Conservation (phyloP, 805 yeast genomes). For the Cyberlindnera subsufficiens region DNA sequence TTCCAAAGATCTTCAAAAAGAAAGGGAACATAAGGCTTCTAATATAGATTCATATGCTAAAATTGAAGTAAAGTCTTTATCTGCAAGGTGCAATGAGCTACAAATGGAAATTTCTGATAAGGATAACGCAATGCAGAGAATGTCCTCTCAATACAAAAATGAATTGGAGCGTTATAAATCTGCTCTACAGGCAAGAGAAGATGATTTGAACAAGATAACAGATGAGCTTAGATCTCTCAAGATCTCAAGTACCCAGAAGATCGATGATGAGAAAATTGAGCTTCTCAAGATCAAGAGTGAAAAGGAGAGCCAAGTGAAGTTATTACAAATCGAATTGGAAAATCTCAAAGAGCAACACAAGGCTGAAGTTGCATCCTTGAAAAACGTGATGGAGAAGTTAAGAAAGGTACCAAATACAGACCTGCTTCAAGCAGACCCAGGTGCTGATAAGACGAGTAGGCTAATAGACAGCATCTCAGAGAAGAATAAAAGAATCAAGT, state of each 20-base stretch:
- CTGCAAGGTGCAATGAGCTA: constrained; percentile 29
- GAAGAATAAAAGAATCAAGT: constrained; percentile 20
- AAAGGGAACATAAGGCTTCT: constrained; percentile 18
- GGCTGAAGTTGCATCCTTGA: constrained; percentile 29
- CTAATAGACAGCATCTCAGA: constrained; percentile 22
- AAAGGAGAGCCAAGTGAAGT: constrained; percentile 33
- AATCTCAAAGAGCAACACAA: constrained; percentile 30
- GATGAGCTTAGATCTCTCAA: constrained; percentile 29
- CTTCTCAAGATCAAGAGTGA: constrained; percentile 30
- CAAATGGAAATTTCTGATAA: constrained; percentile 23
- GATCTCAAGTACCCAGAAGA: constrained; percentile 23
- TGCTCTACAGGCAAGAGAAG: constrained; percentile 30
- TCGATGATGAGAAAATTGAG: constrained; percentile 32
- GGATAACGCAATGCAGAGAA: constrained; percentile 15
- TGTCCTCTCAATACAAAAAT: constrained; percentile 15
- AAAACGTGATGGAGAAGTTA: constrained; percentile 19
- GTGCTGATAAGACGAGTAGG: constrained; percentile 17
- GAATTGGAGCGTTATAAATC: constrained; percentile 19
- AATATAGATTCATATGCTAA: constrained; percentile 25
- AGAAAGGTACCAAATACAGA: constrained; percentile 8
- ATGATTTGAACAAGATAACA: constrained; percentile 29
- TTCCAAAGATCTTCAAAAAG: constrained; percentile 30
- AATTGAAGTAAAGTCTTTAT: constrained; percentile 33
- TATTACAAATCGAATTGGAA: constrained; percentile 33
- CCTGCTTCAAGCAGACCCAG: background rate